Evolutionary conservation across 768 basidiomycete species (phyloP), one percentile per base, ranked within the genome.

Genomic region (Auriscalpium orientale): DNA sequence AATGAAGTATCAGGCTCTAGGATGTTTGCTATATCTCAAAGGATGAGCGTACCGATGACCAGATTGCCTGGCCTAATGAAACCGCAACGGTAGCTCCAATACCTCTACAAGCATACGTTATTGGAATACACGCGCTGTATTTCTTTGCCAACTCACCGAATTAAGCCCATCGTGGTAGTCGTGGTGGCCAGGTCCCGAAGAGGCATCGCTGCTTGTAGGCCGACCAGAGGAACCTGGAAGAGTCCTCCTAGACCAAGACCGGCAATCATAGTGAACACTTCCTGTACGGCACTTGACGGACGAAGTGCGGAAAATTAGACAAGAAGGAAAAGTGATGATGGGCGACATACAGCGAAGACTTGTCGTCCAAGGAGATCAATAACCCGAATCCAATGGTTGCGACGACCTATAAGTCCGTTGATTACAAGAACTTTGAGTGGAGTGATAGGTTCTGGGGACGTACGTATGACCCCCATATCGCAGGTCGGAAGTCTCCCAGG

Each of bases 161-260:
- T 34, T 16, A 78, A 64, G 0, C 66, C 57, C 38, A 71, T 65
- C 13, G 74, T 67, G 0, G 70, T 68, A 2, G 78, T 76, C 34
- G 66, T 69, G 0, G 74, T 74, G 5, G 75, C 74, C 72, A 75
- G 76, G 56, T 76, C 74, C 20, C 66, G 67, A 12, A 71, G n/a
- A 33, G 77, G 78, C 76, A 78, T 79, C n/a, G 75, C 69, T 20
- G 73, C 71, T 53, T 79, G 77, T 9, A 78, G 46, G 20, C 62
- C 71, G 46, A 74, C 65, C 15, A 74, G 62, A 8, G 72, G 74
- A 5, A 64, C 67, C 58, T 71, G 72, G 64, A 72, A 74, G 52
- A 74, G 53, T 34, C 62, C 70, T 38, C 72, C 74, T 16, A 65
- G 53, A 8, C 72, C 72, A 37, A 70, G 36, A 34, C 68, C 67